Conservation (phyloP, 2,329 filamentous ascomycete species). For the Neofusicoccum cordaticola region DNA sequence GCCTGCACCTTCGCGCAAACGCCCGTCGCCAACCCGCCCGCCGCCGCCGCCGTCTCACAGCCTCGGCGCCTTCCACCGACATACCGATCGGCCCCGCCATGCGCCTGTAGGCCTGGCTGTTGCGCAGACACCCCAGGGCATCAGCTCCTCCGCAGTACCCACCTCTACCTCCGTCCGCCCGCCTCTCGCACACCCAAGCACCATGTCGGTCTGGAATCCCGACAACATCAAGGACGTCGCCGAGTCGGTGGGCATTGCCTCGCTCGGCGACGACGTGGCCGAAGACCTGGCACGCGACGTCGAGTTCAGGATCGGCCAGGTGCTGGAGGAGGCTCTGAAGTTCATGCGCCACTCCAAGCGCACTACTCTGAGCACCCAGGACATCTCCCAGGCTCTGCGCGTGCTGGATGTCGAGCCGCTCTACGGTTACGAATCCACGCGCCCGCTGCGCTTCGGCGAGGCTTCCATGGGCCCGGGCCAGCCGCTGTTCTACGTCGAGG, state of each 20-base stretch:
- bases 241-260: conserved; percentile 85
- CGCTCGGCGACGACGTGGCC: conserved; percentile 79
- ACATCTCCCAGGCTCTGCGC: conserved; percentile 80
- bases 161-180: background rate
- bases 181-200: background rate
- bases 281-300: conserved; percentile 89
- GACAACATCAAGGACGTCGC: conserved; percentile 96
- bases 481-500: conserved; percentile 93
- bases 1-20: background rate
- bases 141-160: background rate
- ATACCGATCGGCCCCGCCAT: background rate
- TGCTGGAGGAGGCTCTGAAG: conserved; percentile 89
- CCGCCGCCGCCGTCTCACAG: background rate
- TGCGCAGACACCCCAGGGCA: background rate
- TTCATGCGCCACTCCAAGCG: conserved; percentile 92
- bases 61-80: background rate
- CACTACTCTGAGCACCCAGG: conserved; percentile 82
- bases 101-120: background rate
- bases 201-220: conserved; percentile 77
- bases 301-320: conserved; percentile 90
- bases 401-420: conserved; percentile 90
- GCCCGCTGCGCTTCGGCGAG: conserved; percentile 87
- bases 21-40: background rate
- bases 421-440: conserved; percentile 91
- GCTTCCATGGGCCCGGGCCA: conserved; percentile 91